Evolutionary conservation across 495 filamentous ascomycete genomes (phyloP).

Genomic region (Penicillium lagena): DNA sequence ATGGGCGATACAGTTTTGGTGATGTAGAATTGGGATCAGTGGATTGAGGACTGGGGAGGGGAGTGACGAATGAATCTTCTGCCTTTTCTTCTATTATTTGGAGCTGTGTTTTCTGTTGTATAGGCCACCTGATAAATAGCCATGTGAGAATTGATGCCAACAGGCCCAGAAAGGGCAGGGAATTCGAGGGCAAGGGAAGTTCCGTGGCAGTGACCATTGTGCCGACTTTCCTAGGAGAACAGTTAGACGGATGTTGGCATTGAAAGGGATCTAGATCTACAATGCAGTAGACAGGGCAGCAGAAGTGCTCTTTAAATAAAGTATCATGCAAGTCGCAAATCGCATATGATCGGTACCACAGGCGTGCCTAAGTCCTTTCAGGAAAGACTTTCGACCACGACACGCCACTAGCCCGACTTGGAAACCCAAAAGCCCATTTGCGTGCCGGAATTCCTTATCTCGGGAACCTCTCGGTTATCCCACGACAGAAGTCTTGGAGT

Average conservation of each 20-base stretch:
- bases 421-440: too few species aligned
- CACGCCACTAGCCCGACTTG: slow-evolving; percentile 1
- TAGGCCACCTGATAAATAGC: slow-evolving; percentile 1
- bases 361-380: neutral
- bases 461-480: too few species aligned
- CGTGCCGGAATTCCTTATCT: too few species aligned
- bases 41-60: slow-evolving; percentile 3
- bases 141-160: neutral
- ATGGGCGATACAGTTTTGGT: slow-evolving; percentile 67
- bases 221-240: neutral
- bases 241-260: neutral
- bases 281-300: neutral
- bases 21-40: slow-evolving; percentile 33
- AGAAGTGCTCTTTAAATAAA: neutral
- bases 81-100: neutral
- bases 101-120: neutral
- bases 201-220: neutral
- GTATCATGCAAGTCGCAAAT: too few species aligned
- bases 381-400: slow-evolving; percentile 8
- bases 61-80: slow-evolving; percentile 4
- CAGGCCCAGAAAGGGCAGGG: slow-evolving; percentile 1
- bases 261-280: neutral
- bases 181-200: neutral
- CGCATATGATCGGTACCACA: too few species aligned
- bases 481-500: too few species aligned